Evolutionary conservation across 1,139 yeast genomes (phyloP).

Genomic region (Yamadazyma songkhlaensis): DNA sequence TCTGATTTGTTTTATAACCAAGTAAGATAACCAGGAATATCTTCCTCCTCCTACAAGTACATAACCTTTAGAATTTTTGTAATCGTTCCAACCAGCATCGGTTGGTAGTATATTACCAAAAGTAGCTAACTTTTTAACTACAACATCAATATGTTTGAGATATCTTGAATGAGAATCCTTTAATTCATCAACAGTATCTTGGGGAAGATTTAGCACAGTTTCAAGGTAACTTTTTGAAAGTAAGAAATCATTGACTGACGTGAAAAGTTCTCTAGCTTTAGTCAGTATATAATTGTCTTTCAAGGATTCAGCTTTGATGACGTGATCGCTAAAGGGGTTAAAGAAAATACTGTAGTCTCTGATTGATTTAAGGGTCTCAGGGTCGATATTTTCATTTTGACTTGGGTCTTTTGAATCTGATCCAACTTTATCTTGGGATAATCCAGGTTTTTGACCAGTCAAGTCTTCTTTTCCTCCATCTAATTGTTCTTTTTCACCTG

Average conservation of each 20-base stretch:
- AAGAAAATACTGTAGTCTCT: conserved; percentile 33
- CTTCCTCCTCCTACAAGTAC: conserved; percentile 46
- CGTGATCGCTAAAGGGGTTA: conserved; percentile 26
- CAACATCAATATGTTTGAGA: conserved; percentile 28
- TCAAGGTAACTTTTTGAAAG: conserved; percentile 40
- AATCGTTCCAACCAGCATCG: conserved; percentile 37
- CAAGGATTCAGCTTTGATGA: conserved; percentile 27
- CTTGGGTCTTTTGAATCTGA: not conserved
- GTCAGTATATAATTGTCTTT: conserved; percentile 32
- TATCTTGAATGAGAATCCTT: conserved; percentile 32
- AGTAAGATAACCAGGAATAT: conserved; percentile 43
- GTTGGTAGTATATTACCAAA: conserved; percentile 35
- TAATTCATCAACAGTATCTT: conserved; percentile 26
- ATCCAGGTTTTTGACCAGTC: not conserved
- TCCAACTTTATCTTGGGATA: too few relatives aligned
- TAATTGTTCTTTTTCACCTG: not conserved
- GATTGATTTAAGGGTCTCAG: conserved; percentile 12
- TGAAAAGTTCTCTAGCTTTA: conserved; percentile 31
- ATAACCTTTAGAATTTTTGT: conserved; percentile 37
- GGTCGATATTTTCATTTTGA: not conserved
- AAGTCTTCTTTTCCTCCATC: not conserved
- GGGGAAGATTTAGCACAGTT: conserved; percentile 37
- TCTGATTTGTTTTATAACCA: conserved; percentile 42
- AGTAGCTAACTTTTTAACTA: conserved; percentile 32
- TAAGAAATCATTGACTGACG: conserved; percentile 23